Conservation (phyloP, 169 alveolate genomes). For the Eimeria acervulina region DNA sequence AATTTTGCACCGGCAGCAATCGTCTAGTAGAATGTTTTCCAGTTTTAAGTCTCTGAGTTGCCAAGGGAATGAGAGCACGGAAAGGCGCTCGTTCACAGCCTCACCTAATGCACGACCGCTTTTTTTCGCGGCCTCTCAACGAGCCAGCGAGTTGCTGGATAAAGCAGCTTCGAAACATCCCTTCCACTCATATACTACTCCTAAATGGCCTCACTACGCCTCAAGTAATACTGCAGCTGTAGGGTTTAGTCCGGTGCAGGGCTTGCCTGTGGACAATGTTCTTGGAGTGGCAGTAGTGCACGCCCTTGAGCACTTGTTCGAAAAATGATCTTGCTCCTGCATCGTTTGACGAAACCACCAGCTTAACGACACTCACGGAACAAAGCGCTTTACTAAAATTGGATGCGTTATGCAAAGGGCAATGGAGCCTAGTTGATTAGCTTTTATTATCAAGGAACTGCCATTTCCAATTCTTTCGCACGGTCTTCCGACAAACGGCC, state of each 20-base stretch:
- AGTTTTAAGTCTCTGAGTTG: constrained; percentile 93
- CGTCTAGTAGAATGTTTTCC: constrained; percentile 93
- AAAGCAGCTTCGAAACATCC: background rate
- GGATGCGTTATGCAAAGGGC: background rate
- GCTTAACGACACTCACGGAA: background rate
- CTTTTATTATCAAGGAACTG: background rate
- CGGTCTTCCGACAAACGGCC: constrained; percentile 78
- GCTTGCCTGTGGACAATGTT: constrained; percentile 91
- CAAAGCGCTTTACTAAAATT: background rate
- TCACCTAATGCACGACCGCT: background rate
- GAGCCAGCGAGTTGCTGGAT: background rate
- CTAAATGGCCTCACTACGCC: background rate
- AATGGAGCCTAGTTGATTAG: background rate
- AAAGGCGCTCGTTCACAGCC: background rate
- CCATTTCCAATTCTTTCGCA: background rate
- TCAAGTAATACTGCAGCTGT: background rate
- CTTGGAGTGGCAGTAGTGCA: constrained; percentile 90
- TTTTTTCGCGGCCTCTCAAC: background rate
- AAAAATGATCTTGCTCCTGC: constrained; percentile 86
- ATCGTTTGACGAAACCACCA: background rate
- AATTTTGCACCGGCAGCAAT: constrained; percentile 89
- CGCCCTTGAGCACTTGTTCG: constrained; percentile 89
- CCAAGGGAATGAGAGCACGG: background rate
- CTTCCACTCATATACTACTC: background rate
- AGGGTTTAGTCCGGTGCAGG: background rate